These are phyloP conservation scores for Adansonia madagascariensis DNA, from an alignment of 441 rosid genomes.

Conservation along the genomic window DNA sequence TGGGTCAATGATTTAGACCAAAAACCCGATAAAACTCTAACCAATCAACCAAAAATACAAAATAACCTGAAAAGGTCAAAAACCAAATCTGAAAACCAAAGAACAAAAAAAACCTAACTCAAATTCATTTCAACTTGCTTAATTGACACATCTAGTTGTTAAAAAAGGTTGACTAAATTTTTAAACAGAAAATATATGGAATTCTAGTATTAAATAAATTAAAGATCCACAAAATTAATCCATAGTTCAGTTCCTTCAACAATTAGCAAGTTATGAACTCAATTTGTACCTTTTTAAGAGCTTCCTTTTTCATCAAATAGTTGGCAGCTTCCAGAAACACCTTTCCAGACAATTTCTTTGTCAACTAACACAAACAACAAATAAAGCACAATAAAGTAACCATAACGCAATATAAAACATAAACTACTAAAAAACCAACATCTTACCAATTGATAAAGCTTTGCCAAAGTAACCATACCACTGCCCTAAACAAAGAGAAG, in stretches of 20 bases:
- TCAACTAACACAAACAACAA: slow-evolving; percentile 51
- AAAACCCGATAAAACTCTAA: neutral
- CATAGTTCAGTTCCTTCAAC: slow-evolving; percentile 1
- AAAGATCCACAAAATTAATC: neutral
- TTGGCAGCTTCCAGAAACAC: slow-evolving; percentile 78
- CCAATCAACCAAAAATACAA: neutral
- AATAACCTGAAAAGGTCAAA: neutral
- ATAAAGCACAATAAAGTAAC: slow-evolving; percentile 27
- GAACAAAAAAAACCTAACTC: neutral
- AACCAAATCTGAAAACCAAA: neutral
- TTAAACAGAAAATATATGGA: neutral
- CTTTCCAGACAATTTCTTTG: slow-evolving; percentile 68
- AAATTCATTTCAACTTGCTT: slow-evolving; percentile 8
- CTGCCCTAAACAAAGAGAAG: slow-evolving; percentile 59
- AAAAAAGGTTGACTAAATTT: neutral
- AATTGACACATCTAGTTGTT: neutral
- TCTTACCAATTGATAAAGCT: slow-evolving; percentile 75
- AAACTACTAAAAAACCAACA: slow-evolving; percentile 7
- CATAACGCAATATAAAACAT: slow-evolving; percentile 16
- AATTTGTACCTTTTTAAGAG: slow-evolving; percentile 64
- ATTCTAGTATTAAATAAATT: neutral
- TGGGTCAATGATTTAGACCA: neutral
- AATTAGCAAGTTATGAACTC: slow-evolving; percentile 15
- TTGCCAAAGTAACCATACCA: slow-evolving; percentile 72
- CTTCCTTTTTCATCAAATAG: slow-evolving; percentile 74